A percentile compares a stretch with the other conserved stretches of the same genome.
Evolutionary conservation across 345 rosid genomes (phyloP).

Genomic region (Psidium guajava): DNA sequence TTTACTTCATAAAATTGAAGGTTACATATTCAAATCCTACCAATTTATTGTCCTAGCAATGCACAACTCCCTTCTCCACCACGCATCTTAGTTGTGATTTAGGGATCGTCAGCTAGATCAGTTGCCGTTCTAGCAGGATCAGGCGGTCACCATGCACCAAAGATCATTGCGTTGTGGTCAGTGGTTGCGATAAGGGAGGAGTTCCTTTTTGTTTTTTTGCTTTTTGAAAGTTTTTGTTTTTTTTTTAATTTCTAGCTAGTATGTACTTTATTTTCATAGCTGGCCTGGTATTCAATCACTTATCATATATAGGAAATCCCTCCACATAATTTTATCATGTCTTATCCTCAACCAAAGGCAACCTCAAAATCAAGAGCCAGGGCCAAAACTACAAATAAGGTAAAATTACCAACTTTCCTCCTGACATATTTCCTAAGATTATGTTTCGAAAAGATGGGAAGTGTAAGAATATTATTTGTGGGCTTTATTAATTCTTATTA

Average conservation of each 20-base stretch:
- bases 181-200: not conserved
- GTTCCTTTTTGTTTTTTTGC: not conserved
- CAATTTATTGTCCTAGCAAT: not conserved
- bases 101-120: not conserved
- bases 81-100: too few relatives aligned
- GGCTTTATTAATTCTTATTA: too few relatives aligned
- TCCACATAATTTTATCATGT: not conserved
- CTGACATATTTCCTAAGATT: not conserved
- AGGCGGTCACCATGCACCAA: not conserved
- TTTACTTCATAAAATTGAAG: not conserved
- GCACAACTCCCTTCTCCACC: too few relatives aligned
- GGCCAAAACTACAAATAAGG: not conserved
- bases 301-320: not conserved
- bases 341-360: not conserved
- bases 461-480: too few relatives aligned
- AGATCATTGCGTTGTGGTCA: too few relatives aligned
- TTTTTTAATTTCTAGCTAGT: not conserved
- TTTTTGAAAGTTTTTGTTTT: not conserved
- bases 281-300: not conserved
- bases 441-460: not conserved
- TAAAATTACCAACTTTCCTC: not conserved
- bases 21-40: not conserved
- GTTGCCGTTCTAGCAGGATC: not conserved
- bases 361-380: not conserved
- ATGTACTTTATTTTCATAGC: not conserved